Base-by-base conservation (phyloP, 352 stramenopile species). In the Phytopythium kandeliae region DNA sequence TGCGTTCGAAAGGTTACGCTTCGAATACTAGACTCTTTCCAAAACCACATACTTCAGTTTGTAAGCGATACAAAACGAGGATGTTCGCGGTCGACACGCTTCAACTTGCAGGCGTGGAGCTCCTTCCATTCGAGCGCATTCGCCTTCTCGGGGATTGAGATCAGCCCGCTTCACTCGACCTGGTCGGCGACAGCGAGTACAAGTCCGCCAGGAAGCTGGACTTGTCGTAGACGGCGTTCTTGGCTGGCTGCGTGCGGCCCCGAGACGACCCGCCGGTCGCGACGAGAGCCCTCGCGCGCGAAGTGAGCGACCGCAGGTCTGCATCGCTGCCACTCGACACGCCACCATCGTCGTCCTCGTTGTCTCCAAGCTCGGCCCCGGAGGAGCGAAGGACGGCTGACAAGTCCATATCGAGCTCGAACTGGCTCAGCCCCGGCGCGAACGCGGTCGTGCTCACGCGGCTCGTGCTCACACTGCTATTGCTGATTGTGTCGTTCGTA, bases 151-250 rank as follows among this genome's bases (percentile, higher is more conserved):
- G 4, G 9, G 4, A 31, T 31, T 31, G 9, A 31, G 28, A 31
- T 10, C 6, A 21, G n/a, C 19, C 1, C 30, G 15, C 7, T 35
- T 5, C 22, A 11, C 24, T 11, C 31, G 47, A 53, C n/a, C 43
- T 57, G 31, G 67, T 72, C 42, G 62, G 67, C 34, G 67, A 76
- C 43, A 72, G 36, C 38, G 67, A 76, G 46, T 76, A 76, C 35
- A 76, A 42, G 43, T 76, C 67, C 31, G 63, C 69, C 7, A 76
- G 60, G 37, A 76, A 76, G 0, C 54, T 60, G 25, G 71, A 57
- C 57, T 76, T 76, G 53, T 72, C 60, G 13, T 22, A 24, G n/a
- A 34, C 25, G 24, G 63, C 12, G 12, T 16, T 24, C 22, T 33
- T 46, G 22, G 21, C 11, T 15, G 38, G 12, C 11, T 12, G 7